Percentiles rank a stretch among this genome's conserved stretches.
Evolutionary conservation across 2,329 filamentous ascomycete genomes (phyloP).

Genomic region (Corniculantispora saksenae): DNA sequence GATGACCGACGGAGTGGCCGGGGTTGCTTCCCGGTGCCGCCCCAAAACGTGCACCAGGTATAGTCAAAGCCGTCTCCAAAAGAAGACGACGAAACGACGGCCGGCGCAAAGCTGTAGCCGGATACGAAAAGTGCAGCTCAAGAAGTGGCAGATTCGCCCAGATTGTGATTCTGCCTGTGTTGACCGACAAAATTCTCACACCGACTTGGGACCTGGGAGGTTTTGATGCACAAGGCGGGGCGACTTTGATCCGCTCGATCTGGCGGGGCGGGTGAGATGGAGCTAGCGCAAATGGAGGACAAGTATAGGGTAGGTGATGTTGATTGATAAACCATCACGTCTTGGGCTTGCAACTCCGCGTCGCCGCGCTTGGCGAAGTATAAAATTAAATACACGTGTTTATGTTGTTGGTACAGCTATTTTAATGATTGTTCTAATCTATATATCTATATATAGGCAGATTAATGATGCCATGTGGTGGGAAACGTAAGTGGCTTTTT

Average conservation of each 20-base stretch:
- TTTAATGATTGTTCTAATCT: too few relatives aligned
- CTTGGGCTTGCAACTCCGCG: too few relatives aligned
- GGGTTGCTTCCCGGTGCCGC: slow-evolving; percentile 7
- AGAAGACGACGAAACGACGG: background rate
- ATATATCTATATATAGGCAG: too few relatives aligned
- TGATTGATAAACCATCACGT: too few relatives aligned
- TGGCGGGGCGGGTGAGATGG: slow-evolving; percentile 9
- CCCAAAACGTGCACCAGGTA: slow-evolving; percentile 2
- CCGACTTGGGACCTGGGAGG: slow-evolving; percentile 30
- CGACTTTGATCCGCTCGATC: slow-evolving; percentile 27
- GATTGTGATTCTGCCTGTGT: slow-evolving; percentile 39
- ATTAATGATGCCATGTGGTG: too few relatives aligned
- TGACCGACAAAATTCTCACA: slow-evolving; percentile 46
- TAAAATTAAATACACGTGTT: too few relatives aligned
- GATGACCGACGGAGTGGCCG: background rate
- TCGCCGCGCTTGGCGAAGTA: too few relatives aligned
- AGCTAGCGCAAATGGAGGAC: background rate
- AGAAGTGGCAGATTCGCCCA: slow-evolving; percentile 25
- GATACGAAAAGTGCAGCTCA: background rate
- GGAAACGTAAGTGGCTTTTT: too few relatives aligned
- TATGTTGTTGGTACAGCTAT: too few relatives aligned
- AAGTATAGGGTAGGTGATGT: background rate
- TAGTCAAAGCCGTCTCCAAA: slow-evolving; percentile 15
- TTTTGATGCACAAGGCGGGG: slow-evolving; percentile 22
- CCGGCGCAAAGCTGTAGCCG: background rate